A percentile compares a stretch with the other conserved stretches of the same genome.
Evolutionary conservation across 352 stramenopile genomes (phyloP).

Genomic region (Pythium aphanidermatum): DNA sequence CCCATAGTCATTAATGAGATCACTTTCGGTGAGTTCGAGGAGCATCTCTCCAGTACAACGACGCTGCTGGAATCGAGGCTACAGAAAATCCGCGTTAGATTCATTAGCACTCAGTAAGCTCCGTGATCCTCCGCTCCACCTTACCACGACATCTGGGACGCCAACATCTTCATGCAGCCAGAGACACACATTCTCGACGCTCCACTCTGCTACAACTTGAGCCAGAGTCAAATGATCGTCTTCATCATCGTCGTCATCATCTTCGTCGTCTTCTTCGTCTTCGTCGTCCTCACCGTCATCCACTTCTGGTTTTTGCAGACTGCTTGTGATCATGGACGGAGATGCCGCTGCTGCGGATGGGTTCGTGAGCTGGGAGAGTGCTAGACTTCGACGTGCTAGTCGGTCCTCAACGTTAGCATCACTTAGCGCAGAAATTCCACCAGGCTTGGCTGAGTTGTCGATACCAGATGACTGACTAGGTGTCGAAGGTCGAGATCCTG

Average conservation of each 20-base stretch:
- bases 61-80: conserved; percentile 62
- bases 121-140: too few species aligned
- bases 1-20: conserved; percentile 72
- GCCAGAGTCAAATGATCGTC: conserved; percentile 55
- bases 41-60: conserved; percentile 68
- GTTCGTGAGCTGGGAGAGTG: conserved; percentile 56
- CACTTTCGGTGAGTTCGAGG: conserved; percentile 59
- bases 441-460: conserved; percentile 1
- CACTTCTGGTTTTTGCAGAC: conserved; percentile 11
- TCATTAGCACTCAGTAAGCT: too few species aligned
- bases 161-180: conserved; percentile 77
- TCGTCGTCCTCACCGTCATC: conserved; percentile 34
- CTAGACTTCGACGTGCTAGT: conserved; percentile 44
- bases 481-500: background rate
- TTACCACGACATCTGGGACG: conserved; percentile 64
- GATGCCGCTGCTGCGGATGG: background rate
- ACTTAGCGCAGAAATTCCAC: too few species aligned
- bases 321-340: conserved; percentile 1
- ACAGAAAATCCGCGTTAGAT: too few species aligned
- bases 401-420: conserved; percentile 26
- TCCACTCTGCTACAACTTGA: conserved; percentile 77
- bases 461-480: background rate
- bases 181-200: conserved; percentile 73
- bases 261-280: conserved; percentile 30
- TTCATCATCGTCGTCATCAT: conserved; percentile 42